These are phyloP conservation scores for Hirsutella thompsonii DNA, from an alignment of 2,329 filamentous ascomycete species.

Conservation along the genomic window DNA sequence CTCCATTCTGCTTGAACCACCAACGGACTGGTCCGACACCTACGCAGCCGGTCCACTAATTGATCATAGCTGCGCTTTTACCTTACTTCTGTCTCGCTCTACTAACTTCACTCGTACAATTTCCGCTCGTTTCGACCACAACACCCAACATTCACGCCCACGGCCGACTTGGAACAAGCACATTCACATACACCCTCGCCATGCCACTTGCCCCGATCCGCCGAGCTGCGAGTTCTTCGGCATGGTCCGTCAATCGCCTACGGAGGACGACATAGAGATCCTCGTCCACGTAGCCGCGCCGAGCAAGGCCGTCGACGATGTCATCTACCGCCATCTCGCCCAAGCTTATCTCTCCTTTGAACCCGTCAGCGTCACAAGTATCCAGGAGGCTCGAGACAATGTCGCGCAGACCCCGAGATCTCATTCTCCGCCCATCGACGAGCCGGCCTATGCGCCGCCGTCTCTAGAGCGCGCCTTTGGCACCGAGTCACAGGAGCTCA, in stretches of 20 bases:
- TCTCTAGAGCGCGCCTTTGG: conserved; percentile 10
- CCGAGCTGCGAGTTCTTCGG: neutral
- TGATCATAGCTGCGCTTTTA: too few species aligned
- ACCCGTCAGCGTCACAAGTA: conserved; percentile 11
- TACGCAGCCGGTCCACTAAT: too few species aligned
- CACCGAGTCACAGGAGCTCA: conserved; percentile 25
- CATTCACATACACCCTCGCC: neutral
- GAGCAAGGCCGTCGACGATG: conserved; percentile 33
- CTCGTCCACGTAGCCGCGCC: conserved; percentile 43
- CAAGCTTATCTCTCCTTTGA: conserved; percentile 37
- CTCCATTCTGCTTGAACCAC: too few species aligned
- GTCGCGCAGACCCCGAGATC: conserved; percentile 4
- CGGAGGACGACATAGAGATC: conserved; percentile 37
- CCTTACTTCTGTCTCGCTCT: too few species aligned
- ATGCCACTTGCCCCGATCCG: neutral
- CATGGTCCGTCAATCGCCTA: conserved; percentile 12
- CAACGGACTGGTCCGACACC: too few species aligned
- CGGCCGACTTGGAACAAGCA: too few species aligned
- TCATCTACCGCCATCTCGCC: conserved; percentile 33
- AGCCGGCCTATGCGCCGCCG: neutral
- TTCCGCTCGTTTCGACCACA: too few species aligned
- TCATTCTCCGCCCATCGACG: neutral
- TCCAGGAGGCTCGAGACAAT: neutral
- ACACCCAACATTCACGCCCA: neutral
- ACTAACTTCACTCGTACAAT: too few species aligned